A percentile compares a stretch with the other conserved stretches of the same genome.
phyloP scores from a whole-genome alignment of 352 stramenopile genomes.

The Pythium sp. region DNA sequence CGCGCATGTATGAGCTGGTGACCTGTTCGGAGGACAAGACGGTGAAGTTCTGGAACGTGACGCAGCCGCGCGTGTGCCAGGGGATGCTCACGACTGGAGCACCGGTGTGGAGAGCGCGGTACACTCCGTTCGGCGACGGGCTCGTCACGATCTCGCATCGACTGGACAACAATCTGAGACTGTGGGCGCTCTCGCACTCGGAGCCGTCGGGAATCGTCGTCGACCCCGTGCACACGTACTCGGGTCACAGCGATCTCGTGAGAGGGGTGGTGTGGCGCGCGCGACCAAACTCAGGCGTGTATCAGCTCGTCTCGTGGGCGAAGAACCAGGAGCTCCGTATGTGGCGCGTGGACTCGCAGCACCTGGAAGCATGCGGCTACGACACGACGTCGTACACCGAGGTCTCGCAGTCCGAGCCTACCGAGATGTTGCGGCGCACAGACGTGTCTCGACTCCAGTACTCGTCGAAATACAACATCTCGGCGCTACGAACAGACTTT shows the following conservation, averaged over 20 bases:
- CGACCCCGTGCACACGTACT: conserved; percentile 61
- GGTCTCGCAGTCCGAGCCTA: conserved; percentile 7
- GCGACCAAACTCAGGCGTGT: conserved; percentile 34
- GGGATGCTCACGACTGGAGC: conserved; percentile 58
- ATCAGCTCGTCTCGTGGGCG: conserved; percentile 75
- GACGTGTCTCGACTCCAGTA: conserved; percentile 35
- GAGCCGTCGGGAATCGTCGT: conserved; percentile 18
- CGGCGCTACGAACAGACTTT: conserved; percentile 70
- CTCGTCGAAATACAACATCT: conserved; percentile 67
- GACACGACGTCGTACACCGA: conserved; percentile 39
- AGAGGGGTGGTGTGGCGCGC: conserved; percentile 67
- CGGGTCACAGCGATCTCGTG: conserved; percentile 60
- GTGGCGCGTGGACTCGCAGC: conserved; percentile 63
- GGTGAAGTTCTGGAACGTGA: conserved; percentile 82
- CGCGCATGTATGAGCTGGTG: conserved; percentile 72
- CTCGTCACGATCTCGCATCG: conserved; percentile 76
- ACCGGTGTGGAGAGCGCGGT: conserved; percentile 66
- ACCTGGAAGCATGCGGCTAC: conserved; percentile 60
- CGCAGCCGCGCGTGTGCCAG: conserved; percentile 56
- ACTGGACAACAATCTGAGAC: conserved; percentile 52
- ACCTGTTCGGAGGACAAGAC: conserved; percentile 86
- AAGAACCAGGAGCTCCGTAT: conserved; percentile 80
- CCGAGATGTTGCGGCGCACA: conserved; percentile 17
- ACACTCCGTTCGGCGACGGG: conserved; percentile 80
- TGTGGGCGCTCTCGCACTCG: conserved; percentile 59